Conservation (phyloP, 371 early-diverging fungal species). For the Syncephalis plumigaleata region DNA sequence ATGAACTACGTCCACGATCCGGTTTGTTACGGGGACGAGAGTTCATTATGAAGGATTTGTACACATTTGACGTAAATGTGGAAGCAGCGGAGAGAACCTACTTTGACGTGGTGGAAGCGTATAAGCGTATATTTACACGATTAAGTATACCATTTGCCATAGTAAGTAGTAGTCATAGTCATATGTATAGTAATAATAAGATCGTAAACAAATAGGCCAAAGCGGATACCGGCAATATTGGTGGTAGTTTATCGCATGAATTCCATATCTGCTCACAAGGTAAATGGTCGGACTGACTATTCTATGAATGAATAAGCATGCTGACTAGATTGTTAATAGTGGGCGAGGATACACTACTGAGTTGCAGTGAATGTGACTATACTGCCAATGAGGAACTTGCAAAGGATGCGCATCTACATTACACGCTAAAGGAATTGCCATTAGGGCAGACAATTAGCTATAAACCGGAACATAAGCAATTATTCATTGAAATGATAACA, state of each 20-base stretch:
- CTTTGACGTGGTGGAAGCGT: conserved; percentile 47
- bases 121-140: conserved; percentile 46
- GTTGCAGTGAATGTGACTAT: conserved; percentile 52
- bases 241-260: conserved; percentile 76
- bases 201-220: conserved; percentile 13
- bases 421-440: not conserved
- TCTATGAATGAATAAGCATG: not conserved
- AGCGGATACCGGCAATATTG: conserved; percentile 84
- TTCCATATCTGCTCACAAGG: conserved; percentile 59
- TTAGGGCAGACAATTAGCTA: too few species aligned
- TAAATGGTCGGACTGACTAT: conserved; percentile 7
- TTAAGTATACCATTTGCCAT: conserved; percentile 63
- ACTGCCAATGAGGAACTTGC: conserved; percentile 67
- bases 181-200: not conserved
- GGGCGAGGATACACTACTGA: conserved; percentile 69
- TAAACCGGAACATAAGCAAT: not conserved
- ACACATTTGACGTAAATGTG: conserved; percentile 62
- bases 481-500: not conserved
- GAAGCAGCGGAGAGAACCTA: conserved; percentile 55
- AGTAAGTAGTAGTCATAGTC: conserved; percentile 15
- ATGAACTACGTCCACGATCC: conserved; percentile 66
- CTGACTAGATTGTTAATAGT: conserved; percentile 10
- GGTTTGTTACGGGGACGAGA: conserved; percentile 75
- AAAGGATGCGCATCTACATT: not conserved
- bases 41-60: conserved; percentile 91